Base-by-base conservation (phyloP, 139 green algal genomes). In the Tetradesmus lagerheimii region DNA sequence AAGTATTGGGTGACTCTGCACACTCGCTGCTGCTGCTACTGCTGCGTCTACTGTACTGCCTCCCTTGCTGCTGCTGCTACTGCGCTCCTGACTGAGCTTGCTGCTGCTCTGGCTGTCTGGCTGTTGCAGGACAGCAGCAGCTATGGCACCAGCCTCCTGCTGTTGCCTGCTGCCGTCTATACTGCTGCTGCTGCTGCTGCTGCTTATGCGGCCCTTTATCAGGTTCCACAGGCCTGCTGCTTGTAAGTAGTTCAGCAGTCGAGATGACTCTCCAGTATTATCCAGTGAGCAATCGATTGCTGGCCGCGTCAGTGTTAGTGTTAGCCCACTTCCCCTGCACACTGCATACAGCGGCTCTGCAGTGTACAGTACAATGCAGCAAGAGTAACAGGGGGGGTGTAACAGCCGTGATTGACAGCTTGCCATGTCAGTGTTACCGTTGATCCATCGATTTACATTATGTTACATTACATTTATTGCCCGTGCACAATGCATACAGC, bases 271-370 rank as follows among this genome's bases (percentile, higher is more conserved):
- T 16, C 87, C 53, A 0, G 2, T 29, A 25, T 91, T 78, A n/a
- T 87, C 78, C 16, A 87, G 25, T 4, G 77, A 87, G 29, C 57
- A 81, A 35, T 91, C 87, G 23, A 91, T 81, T 8, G 41, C 18
- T 23, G 87, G 87, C 47, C 53, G 25, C 5, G 78, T 81, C 3
- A 91, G 8, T 12, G 87, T 86, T 0, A 91, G 77, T 4, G 87
- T 91, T 3, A 91, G 34, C 31, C 29, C 35, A 14, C 87, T 38
- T 23, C 87, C 78, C 9, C 31, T 47, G 14, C 85, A 27, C 3
- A 91, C 87, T 12, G 23, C 23, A 57, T 91, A 53, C 39, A 91
- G 35, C 38, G 87, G 77, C 39, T 91, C 85, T 90, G 74, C 62
- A 88, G 14, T 8, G n/a, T 18, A 81, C 29, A 86, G 80, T 25